These are phyloP conservation scores for Trichoderma sp. DNA, from an alignment of 2,329 filamentous ascomycete species.

Conservation along the genomic window DNA sequence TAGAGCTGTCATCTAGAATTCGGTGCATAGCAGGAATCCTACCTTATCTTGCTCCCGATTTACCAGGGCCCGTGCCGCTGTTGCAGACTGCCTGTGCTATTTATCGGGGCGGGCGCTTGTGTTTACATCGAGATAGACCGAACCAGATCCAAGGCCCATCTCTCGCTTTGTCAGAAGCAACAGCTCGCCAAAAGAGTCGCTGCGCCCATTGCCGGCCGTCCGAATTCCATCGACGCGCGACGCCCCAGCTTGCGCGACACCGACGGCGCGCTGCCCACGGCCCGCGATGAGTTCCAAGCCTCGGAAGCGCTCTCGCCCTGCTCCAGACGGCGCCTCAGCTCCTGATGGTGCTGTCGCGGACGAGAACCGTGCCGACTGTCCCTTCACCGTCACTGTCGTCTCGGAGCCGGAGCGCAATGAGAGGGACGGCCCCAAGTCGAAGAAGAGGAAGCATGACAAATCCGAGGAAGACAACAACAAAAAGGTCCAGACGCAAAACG, in stretches of 20 bases:
- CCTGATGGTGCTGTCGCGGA: conserved; percentile 32
- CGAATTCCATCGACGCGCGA: neutral
- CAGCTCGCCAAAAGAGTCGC: neutral
- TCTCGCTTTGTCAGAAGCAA: neutral
- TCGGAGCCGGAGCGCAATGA: conserved; percentile 34
- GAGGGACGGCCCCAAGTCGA: conserved; percentile 42
- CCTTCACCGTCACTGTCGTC: conserved; percentile 47
- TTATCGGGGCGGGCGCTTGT: conserved; percentile 2
- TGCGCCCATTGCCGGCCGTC: neutral
- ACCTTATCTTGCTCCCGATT: conserved; percentile 5
- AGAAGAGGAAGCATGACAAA: conserved; percentile 51
- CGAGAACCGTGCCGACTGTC: conserved; percentile 58
- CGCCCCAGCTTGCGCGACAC: conserved; percentile 4
- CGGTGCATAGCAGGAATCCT: conserved; percentile 1
- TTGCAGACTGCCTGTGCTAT: neutral
- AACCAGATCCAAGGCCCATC: neutral
- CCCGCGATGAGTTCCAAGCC: conserved; percentile 35
- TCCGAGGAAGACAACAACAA: conserved; percentile 43
- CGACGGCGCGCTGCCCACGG: conserved; percentile 7
- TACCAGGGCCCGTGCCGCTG: conserved; percentile 1
- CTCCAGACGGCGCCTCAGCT: conserved; percentile 26
- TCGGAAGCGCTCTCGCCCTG: conserved; percentile 54
- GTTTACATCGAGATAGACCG: conserved; percentile 12
- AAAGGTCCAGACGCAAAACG: conserved; percentile 50
- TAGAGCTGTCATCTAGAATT: neutral